Conservation (phyloP, 106 monocot species). For the Gastrodia elata region DNA sequence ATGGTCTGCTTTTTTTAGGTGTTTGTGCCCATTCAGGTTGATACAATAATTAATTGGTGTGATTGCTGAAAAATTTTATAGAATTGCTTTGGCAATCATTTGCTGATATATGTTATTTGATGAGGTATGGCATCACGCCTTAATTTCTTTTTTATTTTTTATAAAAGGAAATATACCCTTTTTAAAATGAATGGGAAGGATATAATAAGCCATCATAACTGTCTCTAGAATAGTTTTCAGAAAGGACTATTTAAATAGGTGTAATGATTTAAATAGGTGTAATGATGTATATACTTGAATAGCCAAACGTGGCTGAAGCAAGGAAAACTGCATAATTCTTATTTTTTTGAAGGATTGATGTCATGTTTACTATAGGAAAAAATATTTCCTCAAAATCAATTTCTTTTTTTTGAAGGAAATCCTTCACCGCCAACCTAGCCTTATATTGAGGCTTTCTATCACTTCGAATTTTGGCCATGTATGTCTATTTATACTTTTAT, state of each 20-base stretch:
- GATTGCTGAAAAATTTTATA: neutral
- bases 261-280: neutral
- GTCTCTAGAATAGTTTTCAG: neutral
- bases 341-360: too few relatives aligned
- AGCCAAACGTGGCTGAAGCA: neutral
- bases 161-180: neutral
- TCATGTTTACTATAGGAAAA: too few relatives aligned
- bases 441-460: too few relatives aligned
- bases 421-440: too few relatives aligned
- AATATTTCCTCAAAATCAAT: too few relatives aligned
- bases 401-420: too few relatives aligned
- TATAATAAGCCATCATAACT: neutral
- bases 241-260: neutral
- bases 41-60: neutral
- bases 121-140: neutral
- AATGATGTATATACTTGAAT: neutral
- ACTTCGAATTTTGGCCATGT: too few relatives aligned
- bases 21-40: neutral
- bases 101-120: neutral
- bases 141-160: neutral
- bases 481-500: too few relatives aligned
- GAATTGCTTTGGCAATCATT: neutral
- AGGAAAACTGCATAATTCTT: neutral
- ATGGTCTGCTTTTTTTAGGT: conserved; percentile 14
- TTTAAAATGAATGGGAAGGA: neutral